A percentile compares a stretch with the other conserved stretches of the same genome.
phyloP scores from a whole-genome alignment of 345 rosid species.

The Triadica sebifera region DNA sequence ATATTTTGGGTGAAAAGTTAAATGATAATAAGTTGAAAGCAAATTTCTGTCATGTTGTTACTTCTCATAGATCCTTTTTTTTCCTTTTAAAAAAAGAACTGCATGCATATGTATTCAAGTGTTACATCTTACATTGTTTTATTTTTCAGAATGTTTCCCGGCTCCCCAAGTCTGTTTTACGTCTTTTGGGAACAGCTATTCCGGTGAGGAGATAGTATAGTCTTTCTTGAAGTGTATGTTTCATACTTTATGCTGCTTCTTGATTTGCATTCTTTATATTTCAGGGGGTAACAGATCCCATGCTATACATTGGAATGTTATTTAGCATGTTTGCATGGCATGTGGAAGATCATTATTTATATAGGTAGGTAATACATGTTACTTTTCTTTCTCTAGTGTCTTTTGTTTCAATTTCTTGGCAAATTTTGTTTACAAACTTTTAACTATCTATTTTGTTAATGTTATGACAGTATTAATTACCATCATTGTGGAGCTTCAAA shows the following conservation, averaged over 20 bases:
- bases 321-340: conserved; percentile 99
- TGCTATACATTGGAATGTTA: conserved; percentile 99
- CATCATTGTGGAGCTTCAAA: conserved; percentile 99
- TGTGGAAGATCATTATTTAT: conserved; percentile 97
- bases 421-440: not conserved
- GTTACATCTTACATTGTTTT: conserved; percentile 4
- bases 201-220: conserved; percentile 50
- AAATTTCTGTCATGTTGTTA: not conserved
- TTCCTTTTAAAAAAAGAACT: too few species aligned
- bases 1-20: not conserved
- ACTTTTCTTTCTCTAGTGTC: not conserved
- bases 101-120: not conserved
- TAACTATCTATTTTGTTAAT: not conserved
- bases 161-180: conserved; percentile 78
- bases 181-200: conserved; percentile 78
- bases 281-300: conserved; percentile 99
- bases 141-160: conserved; percentile 76
- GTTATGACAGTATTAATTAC: conserved; percentile 75
- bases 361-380: conserved; percentile 51
- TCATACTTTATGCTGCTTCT: not conserved
- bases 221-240: not conserved
- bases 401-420: conserved; percentile 3
- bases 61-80: not conserved
- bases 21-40: not conserved
- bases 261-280: conserved; percentile 30